phyloP scores from a whole-genome alignment of 1,284 basidiomycete species.

The Taiwanofungus camphoratus region DNA sequence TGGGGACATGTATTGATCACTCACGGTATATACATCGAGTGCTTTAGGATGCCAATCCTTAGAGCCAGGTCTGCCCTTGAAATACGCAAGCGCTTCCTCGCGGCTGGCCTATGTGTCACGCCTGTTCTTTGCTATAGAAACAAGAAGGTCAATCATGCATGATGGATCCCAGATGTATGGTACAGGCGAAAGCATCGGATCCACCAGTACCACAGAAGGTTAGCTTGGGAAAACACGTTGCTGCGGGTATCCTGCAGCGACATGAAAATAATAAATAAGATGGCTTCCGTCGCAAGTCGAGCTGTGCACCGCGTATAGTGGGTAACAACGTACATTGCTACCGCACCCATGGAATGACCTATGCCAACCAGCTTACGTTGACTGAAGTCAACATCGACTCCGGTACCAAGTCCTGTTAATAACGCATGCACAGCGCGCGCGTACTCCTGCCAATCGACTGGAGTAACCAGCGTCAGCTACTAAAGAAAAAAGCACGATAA shows the following conservation, averaged over 20 bases:
- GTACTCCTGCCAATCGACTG: constrained; percentile 30
- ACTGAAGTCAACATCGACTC: constrained; percentile 29
- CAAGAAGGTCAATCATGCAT: neutral
- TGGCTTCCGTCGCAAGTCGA: neutral
- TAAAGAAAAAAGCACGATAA: too few relatives aligned
- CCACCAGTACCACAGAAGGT: neutral
- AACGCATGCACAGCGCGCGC: constrained; percentile 29
- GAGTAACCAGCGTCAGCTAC: neutral
- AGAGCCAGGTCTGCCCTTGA: constrained; percentile 35
- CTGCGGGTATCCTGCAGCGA: neutral
- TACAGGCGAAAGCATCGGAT: neutral
- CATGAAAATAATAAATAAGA: neutral
- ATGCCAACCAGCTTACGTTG: constrained; percentile 29
- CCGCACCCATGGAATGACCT: constrained; percentile 36
- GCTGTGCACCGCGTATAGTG: too few relatives aligned
- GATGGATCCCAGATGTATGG: neutral
- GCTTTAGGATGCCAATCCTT: constrained; percentile 45
- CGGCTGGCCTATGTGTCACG: constrained; percentile 44
- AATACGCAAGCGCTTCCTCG: constrained; percentile 36
- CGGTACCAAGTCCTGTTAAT: constrained; percentile 27
- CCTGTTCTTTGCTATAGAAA: constrained; percentile 27
- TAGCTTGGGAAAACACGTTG: neutral
- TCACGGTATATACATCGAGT: constrained; percentile 36
- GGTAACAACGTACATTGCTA: constrained; percentile 27
- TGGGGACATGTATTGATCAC: constrained; percentile 13